These are phyloP conservation scores for Colletotrichum sp. DNA, from an alignment of 2,329 filamentous ascomycete genomes.

Conservation along the genomic window DNA sequence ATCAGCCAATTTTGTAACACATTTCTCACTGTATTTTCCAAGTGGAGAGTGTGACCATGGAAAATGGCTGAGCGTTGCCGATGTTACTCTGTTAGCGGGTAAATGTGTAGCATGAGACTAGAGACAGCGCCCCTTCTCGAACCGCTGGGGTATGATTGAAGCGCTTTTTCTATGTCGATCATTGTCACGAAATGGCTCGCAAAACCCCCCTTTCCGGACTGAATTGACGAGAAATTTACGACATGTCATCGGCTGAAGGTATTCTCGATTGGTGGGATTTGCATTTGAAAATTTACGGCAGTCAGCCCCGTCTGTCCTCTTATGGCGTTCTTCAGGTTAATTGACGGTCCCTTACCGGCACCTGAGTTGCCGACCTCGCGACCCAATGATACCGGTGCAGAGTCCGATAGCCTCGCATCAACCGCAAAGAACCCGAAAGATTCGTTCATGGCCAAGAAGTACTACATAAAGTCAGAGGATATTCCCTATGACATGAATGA, in stretches of 20 bases:
- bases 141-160: not conserved
- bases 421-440: not conserved
- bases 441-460: too few species aligned
- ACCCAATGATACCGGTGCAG: not conserved
- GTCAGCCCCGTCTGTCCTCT: not conserved
- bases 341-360: not conserved
- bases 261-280: not conserved
- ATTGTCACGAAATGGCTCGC: not conserved
- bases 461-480: not conserved
- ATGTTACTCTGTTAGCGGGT: not conserved
- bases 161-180: not conserved
- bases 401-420: not conserved
- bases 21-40: not conserved
- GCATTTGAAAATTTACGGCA: not conserved
- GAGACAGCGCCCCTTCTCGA: fast-evolving
- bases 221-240: not conserved
- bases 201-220: not conserved
- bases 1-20: not conserved
- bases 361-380: not conserved
- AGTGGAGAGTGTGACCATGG: not conserved
- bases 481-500: fast-evolving
- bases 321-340: not conserved
- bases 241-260: not conserved
- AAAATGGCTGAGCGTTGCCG: not conserved
- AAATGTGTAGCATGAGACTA: not conserved